Evolutionary conservation across 345 rosid species (phyloP).

Genomic region (Kernera saxatilis): DNA sequence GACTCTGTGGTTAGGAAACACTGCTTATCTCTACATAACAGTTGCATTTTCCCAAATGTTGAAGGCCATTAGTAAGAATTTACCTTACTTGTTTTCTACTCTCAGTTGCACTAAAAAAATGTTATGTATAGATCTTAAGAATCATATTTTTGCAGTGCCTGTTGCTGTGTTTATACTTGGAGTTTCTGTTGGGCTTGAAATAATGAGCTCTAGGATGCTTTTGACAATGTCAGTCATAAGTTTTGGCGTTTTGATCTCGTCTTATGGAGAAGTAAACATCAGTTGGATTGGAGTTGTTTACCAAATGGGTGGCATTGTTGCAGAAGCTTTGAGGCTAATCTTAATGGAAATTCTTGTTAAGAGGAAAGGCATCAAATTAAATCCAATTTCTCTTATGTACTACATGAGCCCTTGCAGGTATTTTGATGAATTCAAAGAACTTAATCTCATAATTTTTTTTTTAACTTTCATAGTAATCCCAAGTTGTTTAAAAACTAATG

Average conservation of each 20-base stretch:
- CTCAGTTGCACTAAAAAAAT: too few species aligned
- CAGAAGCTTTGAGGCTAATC: constrained; percentile 77
- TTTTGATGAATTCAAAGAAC: too few species aligned
- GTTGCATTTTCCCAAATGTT: constrained; percentile 94
- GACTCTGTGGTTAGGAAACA: constrained; percentile 97
- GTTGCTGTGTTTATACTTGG: constrained; percentile 91
- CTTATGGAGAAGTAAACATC: constrained; percentile 83
- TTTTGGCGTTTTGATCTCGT: constrained; percentile 88
- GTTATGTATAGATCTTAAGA: too few species aligned
- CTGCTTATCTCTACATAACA: constrained; percentile 88
- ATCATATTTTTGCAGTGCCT: constrained; percentile 76
- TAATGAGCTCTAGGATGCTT: constrained; percentile 88
- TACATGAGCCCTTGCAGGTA: constrained; percentile 98
- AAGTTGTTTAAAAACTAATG: too few species aligned
- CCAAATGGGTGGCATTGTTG: constrained; percentile 97
- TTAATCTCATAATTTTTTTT: too few species aligned
- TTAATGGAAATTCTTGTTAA: constrained; percentile 93
- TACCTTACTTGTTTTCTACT: background rate
- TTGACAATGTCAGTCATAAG: constrained; percentile 89
- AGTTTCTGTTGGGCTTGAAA: constrained; percentile 90
- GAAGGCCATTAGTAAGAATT: constrained; percentile 92
- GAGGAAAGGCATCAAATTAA: constrained; percentile 83
- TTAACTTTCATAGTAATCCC: too few species aligned
- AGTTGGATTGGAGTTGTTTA: constrained; percentile 96
- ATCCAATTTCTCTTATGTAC: constrained; percentile 83